A percentile compares a stretch with the other conserved stretches of the same genome.
Evolutionary conservation across 139 green algal species (phyloP).

Genomic region (Coelastrella sp.): DNA sequence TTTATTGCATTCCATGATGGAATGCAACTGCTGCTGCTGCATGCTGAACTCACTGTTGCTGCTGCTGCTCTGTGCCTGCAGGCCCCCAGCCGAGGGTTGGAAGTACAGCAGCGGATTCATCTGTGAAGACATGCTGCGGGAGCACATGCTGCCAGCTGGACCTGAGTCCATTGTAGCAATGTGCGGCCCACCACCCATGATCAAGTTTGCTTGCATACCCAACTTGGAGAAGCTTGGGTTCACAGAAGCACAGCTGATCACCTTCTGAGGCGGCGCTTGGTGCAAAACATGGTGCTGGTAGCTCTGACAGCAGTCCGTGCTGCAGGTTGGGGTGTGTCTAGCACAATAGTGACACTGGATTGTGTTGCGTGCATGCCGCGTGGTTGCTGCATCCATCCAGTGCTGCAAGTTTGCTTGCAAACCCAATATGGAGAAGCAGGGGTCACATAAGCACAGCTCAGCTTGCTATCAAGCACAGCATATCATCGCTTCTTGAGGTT

Average conservation of each 20-base stretch:
- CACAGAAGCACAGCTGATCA: constrained; percentile 49
- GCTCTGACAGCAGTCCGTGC: too few relatives aligned
- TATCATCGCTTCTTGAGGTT: too few relatives aligned
- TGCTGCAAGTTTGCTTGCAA: too few relatives aligned
- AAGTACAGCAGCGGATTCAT: constrained; percentile 82
- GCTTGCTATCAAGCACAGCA: neutral
- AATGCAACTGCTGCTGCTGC: neutral
- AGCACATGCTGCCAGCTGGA: constrained; percentile 73
- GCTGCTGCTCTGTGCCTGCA: constrained; percentile 28
- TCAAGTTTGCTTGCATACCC: constrained; percentile 91
- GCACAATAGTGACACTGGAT: too few relatives aligned
- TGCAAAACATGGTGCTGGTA: too few relatives aligned
- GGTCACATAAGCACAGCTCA: neutral
- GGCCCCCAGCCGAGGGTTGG: constrained; percentile 70
- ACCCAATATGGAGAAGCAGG: too few relatives aligned
- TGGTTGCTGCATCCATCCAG: too few relatives aligned
- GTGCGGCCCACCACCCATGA: constrained; percentile 95
- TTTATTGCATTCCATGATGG: too few relatives aligned
- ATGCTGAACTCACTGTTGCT: neutral
- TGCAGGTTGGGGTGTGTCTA: too few relatives aligned
- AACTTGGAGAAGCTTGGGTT: constrained; percentile 78
- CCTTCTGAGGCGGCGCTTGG: constrained; percentile 32
- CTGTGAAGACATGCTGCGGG: constrained; percentile 83
- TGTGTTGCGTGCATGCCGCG: too few relatives aligned
- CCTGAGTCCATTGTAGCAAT: constrained; percentile 80